Conservation (phyloP, 2,329 filamentous ascomycete species). For the Nothophoma quercina region DNA sequence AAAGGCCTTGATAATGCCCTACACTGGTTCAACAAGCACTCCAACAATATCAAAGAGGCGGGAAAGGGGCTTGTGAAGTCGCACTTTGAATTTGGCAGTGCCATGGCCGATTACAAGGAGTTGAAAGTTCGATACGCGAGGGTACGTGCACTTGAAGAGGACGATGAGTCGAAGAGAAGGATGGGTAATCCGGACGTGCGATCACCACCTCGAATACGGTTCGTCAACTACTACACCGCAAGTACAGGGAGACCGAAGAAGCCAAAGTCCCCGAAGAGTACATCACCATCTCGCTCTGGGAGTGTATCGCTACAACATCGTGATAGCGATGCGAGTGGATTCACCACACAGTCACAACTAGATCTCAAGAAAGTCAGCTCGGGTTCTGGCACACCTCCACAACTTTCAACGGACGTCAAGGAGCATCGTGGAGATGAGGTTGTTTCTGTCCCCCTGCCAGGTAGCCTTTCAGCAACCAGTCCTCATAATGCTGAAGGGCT, state of each 20-base stretch:
- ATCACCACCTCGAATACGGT: slow-evolving; percentile 68
- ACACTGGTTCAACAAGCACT: slow-evolving; percentile 85
- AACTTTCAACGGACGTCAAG: slow-evolving; percentile 58
- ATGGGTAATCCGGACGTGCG: slow-evolving; percentile 37
- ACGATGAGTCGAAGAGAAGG: slow-evolving; percentile 58
- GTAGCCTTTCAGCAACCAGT: slow-evolving; percentile 32
- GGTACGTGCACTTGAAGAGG: slow-evolving; percentile 75
- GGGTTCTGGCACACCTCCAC: slow-evolving; percentile 29
- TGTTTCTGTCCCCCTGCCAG: slow-evolving; percentile 39
- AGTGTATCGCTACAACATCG: slow-evolving; percentile 2
- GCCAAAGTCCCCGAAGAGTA: slow-evolving; percentile 36
- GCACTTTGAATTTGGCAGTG: slow-evolving; percentile 83
- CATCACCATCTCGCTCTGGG: slow-evolving; percentile 21
- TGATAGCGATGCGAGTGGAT: slow-evolving; percentile 15
- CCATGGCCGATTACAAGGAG: slow-evolving; percentile 76
- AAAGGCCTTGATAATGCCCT: slow-evolving; percentile 71
- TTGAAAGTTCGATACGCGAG: slow-evolving; percentile 74
- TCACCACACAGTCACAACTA: slow-evolving; percentile 23
- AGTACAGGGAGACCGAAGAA: slow-evolving; percentile 72
- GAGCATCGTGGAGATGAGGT: slow-evolving; percentile 52
- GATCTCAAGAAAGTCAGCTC: neutral
- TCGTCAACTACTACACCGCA: slow-evolving; percentile 91
- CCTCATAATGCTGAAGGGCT: slow-evolving; percentile 17
- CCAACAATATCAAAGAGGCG: slow-evolving; percentile 73
- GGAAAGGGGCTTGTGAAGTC: slow-evolving; percentile 77